Conservation (phyloP, 2,329 filamentous ascomycete genomes). For the Hypocrella siamensis region DNA sequence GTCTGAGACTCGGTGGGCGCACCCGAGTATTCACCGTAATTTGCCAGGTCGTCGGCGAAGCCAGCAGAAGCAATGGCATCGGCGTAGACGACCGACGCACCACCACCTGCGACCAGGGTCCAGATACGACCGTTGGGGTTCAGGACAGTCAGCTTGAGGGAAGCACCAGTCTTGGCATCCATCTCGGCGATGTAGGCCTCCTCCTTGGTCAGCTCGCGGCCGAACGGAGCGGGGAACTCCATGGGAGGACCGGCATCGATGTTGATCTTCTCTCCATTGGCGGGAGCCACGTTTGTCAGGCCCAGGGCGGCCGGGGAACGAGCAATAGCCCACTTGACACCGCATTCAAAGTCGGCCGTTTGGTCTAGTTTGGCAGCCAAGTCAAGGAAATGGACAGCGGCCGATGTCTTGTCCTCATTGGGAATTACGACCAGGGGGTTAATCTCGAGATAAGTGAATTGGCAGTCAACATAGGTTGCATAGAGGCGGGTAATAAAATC, state of each 20-base stretch:
- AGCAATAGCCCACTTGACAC: conserved; percentile 96
- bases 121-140: conserved; percentile 87
- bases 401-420: conserved; percentile 81
- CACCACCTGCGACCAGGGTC: conserved; percentile 97
- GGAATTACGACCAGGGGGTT: conserved; percentile 97
- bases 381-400: conserved; percentile 94
- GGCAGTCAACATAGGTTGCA: conserved; percentile 97
- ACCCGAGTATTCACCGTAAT: conserved; percentile 99
- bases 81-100: conserved; percentile 97
- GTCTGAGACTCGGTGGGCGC: conserved; percentile 97
- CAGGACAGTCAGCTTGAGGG: conserved; percentile 92
- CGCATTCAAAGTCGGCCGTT: conserved; percentile 98
- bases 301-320: conserved; percentile 81
- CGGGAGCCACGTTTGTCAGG: conserved; percentile 49
- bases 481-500: conserved; percentile 99
- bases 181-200: conserved; percentile 98
- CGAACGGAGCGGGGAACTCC: conserved; percentile 98
- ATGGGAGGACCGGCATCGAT: conserved; percentile 95
- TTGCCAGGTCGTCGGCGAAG: conserved; percentile 90
- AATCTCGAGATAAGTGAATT: conserved; percentile 99
- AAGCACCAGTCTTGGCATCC: conserved; percentile 98
- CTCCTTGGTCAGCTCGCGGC: conserved; percentile 96
- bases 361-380: conserved; percentile 97
- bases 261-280: conserved; percentile 61
- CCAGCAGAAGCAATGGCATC: conserved; percentile 95